Conservation (phyloP, 169 alveolate species). For the Eimeria zaria region DNA sequence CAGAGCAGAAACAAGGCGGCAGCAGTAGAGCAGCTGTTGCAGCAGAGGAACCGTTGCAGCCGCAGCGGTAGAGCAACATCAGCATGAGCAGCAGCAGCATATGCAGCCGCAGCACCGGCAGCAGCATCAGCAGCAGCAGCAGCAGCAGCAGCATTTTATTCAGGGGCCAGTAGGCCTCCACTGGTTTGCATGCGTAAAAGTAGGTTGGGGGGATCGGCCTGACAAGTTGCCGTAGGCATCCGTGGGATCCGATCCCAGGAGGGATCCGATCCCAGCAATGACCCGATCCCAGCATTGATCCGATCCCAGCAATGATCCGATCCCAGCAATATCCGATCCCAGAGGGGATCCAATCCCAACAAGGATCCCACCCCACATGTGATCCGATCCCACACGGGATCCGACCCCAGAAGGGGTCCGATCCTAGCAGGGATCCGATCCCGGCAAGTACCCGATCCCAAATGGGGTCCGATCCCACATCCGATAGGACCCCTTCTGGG, state of each 20-base stretch:
- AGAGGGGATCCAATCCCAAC: background rate
- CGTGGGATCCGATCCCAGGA: too few relatives aligned
- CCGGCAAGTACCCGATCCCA: background rate
- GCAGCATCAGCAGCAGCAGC: background rate
- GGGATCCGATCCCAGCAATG: too few relatives aligned
- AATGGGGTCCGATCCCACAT: background rate
- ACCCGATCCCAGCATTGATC: too few relatives aligned
- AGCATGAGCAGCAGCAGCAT: too few relatives aligned
- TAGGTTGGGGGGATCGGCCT: background rate
- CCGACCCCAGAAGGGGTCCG: background rate
- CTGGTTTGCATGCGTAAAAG: background rate
- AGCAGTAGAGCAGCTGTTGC: background rate
- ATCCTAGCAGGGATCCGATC: background rate
- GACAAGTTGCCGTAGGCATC: background rate
- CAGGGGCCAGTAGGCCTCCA: background rate
- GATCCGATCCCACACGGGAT: too few relatives aligned
- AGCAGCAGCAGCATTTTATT: conserved; percentile 14
- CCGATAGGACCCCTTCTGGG: background rate
- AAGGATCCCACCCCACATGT: too few relatives aligned
- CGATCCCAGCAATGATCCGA: too few relatives aligned
- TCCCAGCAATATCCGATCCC: conserved; percentile 39
- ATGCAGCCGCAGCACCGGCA: background rate
- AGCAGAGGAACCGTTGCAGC: background rate
- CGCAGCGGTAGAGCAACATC: background rate
- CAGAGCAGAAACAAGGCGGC: background rate